Evolutionary conservation across 2,329 filamentous ascomycete species (phyloP), one percentile per base, ranked within the genome.

Genomic region (Gnomoniopsis smithogilvyi): DNA sequence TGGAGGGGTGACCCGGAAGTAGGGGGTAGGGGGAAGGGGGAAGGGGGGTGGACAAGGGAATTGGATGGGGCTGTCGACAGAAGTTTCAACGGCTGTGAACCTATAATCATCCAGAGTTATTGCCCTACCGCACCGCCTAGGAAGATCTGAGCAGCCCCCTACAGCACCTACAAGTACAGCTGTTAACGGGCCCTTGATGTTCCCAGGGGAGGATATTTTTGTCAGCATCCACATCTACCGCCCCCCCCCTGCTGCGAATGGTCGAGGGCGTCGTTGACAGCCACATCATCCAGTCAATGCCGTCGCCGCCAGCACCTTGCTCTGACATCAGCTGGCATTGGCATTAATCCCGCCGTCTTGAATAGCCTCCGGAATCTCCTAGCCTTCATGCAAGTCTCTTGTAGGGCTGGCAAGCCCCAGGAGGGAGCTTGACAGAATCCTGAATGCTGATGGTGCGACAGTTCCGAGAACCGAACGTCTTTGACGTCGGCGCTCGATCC

Each of bases 381-480:
- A 33, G 22, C 19, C 6, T 54, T 54, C 52, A 54, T 54, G 52
- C 52, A 15, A 43, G 24, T 38, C 34, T 45, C 26, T 21, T 15
- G 22, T 36, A 45, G 24, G 51, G 51, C 36, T 53, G 51, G 24
- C 22, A 19, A 43, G 22, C 26, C 8, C n/a, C 22, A 22, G 22
- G 43, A 15, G 12, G 38, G 26, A 30, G 8, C 26, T 4, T 8
- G 8, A 30, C 26, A 30, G 26, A 4, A 8, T 30, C 38, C 38
- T 41, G 38, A 41, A 14, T 15, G 43, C 21, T 47, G 26, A 55
- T 55, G 53, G 53, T 55, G 53, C 53, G 45, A 48, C 53, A 48
- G 33, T 48, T 48, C 53, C 53, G 53, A n/a, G 53, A 55, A 45
- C 53, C 52, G 52, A 48, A 26, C 50, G 12, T 34, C 14, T 52